Evolutionary conservation across 75 land plant genomes (phyloP).

Genomic region (Larix kaempferi): DNA sequence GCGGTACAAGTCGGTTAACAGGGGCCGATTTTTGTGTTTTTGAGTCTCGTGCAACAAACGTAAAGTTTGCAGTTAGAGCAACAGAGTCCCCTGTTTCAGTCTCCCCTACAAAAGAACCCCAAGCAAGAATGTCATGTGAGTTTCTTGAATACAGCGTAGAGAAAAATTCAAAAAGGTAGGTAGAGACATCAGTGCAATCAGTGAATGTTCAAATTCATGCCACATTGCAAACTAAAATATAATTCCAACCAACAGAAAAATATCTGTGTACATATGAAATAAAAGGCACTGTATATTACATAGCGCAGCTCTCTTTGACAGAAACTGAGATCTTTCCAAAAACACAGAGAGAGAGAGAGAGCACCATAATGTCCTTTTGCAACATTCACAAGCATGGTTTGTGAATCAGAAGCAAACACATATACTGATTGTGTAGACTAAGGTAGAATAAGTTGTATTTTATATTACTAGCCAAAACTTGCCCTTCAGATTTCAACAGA

Average conservation of each 20-base stretch:
- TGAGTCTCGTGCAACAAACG: constrained; percentile 93
- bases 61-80: constrained; percentile 90
- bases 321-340: neutral
- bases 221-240: neutral
- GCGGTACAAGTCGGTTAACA: constrained; percentile 72
- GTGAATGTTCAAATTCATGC: neutral
- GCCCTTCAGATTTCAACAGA: no score
- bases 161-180: neutral
- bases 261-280: neutral
- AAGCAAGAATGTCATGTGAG: neutral
- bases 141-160: neutral
- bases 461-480: no score
- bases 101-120: constrained; percentile 17
- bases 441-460: no score
- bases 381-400: neutral
- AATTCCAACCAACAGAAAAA: neutral
- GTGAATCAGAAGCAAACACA: neutral
- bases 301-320: neutral
- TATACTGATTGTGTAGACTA: no score
- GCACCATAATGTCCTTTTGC: neutral
- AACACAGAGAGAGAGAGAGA: neutral
- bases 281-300: neutral
- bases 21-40: constrained; percentile 79
- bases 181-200: neutral
- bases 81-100: constrained; percentile 38